Evolutionary conservation across 2,329 filamentous ascomycete species (phyloP).

Genomic region (Zopfia rhizophila): DNA sequence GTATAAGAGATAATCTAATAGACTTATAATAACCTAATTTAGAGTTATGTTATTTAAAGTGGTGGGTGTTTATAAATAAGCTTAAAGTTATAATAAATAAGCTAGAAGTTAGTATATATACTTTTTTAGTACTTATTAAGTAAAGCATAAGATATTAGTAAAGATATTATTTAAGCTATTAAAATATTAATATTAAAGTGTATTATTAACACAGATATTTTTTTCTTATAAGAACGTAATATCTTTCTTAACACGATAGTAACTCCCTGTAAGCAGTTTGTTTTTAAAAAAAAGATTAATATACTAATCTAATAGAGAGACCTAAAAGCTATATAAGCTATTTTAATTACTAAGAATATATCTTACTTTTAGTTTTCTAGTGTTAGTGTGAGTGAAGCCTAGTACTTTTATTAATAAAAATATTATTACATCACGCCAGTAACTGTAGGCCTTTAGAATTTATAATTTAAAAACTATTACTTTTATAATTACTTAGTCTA

Average conservation of each 20-base stretch:
- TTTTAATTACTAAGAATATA: constrained; percentile 29
- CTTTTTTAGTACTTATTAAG: constrained; percentile 22
- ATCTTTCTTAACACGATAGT: constrained; percentile 37
- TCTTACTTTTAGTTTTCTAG: not conserved
- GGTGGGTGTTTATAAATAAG: constrained; percentile 50
- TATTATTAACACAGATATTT: constrained; percentile 60
- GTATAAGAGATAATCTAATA: constrained; percentile 58
- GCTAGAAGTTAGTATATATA: constrained; percentile 57
- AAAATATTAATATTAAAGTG: constrained; percentile 51
- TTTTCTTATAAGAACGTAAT: constrained; percentile 40
- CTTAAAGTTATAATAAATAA: constrained; percentile 47
- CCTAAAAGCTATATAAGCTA: constrained; percentile 11
- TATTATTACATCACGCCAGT: constrained; percentile 63
- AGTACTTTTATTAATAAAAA: constrained; percentile 57
- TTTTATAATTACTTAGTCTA: constrained; percentile 42
- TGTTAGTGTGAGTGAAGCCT: constrained; percentile 19
- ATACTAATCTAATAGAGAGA: constrained; percentile 19
- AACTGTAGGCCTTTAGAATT: constrained; percentile 52
- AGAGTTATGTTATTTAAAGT: constrained; percentile 44
- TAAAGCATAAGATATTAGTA: constrained; percentile 20
- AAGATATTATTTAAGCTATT: constrained; percentile 32
- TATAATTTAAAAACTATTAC: constrained; percentile 65
- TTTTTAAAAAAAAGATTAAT: constrained; percentile 49
- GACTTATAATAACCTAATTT: constrained; percentile 65
- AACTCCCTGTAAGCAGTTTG: constrained; percentile 51